phyloP scores from a whole-genome alignment of 768 basidiomycete genomes.

The Boletus insuetus region DNA sequence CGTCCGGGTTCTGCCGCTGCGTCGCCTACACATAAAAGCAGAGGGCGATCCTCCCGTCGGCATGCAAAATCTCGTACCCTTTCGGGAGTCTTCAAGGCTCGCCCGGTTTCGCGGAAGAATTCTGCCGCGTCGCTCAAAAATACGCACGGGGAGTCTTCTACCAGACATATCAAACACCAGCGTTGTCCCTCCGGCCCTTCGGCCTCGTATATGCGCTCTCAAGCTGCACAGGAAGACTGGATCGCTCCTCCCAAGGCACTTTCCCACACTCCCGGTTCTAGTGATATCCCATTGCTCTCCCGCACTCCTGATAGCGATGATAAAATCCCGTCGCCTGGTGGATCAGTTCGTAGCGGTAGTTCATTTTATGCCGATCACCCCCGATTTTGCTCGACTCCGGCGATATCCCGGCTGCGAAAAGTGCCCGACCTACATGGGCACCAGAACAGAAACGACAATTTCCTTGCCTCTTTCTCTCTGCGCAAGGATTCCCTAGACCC shows the following conservation, averaged over 20 bases:
- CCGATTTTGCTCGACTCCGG: constrained; percentile 29
- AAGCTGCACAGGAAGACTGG: constrained; percentile 12
- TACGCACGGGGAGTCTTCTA: constrained; percentile 2
- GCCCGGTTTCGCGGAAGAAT: constrained; percentile 15
- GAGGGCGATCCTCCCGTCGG: constrained; percentile 7
- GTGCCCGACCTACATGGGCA: background rate
- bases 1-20: constrained; percentile 40
- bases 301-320: background rate
- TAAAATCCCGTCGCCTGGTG: background rate
- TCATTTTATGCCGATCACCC: constrained; percentile 23
- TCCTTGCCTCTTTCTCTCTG: background rate
- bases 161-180: constrained; percentile 15
- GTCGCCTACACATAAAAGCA: constrained; percentile 33
- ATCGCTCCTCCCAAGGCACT: constrained; percentile 10
- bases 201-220: constrained; percentile 28
- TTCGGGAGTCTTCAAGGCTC: constrained; percentile 27
- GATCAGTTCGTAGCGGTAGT: constrained; percentile 1
- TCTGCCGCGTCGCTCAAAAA: constrained; percentile 19
- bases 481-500: background rate
- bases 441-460: background rate
- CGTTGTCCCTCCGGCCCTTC: constrained; percentile 23
- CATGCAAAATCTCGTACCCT: constrained; percentile 40
- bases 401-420: constrained; percentile 1
- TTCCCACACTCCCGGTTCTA: background rate
- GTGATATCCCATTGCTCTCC: background rate